These are phyloP conservation scores for Sarocladium oryzae DNA, from an alignment of 2,329 filamentous ascomycete species.

Conservation along the genomic window DNA sequence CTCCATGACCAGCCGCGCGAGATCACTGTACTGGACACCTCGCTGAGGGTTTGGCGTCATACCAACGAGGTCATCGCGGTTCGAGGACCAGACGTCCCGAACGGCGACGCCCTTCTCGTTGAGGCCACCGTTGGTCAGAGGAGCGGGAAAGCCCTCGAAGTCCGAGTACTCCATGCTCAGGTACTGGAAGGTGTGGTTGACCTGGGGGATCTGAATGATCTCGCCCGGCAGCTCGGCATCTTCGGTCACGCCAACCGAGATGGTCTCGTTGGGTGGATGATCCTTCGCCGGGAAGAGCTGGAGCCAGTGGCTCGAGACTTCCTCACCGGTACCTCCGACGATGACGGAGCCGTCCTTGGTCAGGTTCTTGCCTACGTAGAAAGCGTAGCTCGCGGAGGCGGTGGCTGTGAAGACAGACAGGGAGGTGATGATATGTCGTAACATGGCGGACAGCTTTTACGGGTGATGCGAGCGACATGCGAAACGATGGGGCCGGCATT, in stretches of 20 bases:
- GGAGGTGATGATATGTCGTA: not conserved
- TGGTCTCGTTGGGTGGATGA: conserved; percentile 32
- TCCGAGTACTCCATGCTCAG: conserved; percentile 27
- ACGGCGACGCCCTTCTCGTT: conserved; percentile 35
- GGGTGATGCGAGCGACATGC: not conserved
- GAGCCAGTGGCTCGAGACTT: conserved; percentile 40
- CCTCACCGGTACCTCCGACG: conserved; percentile 39
- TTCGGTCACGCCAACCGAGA: conserved; percentile 34
- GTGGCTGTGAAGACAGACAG: conserved; percentile 12
- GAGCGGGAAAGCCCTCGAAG: conserved; percentile 35
- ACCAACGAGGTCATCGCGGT: conserved; percentile 29
- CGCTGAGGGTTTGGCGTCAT: conserved; percentile 34
- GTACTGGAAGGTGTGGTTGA: conserved; percentile 19
- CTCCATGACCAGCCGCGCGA: conserved; percentile 32
- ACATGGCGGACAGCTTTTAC: not conserved
- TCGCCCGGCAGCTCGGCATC: conserved; percentile 28
- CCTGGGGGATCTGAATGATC: conserved; percentile 20
- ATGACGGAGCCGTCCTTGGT: conserved; percentile 35
- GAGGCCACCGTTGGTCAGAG: conserved; percentile 36
- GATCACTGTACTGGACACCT: conserved; percentile 34
- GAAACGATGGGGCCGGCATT: no score
- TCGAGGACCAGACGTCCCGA: conserved; percentile 34
- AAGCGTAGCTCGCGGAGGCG: conserved; percentile 36
- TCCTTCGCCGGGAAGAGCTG: conserved; percentile 36
- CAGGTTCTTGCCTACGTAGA: conserved; percentile 40